phyloP scores from a whole-genome alignment of 768 basidiomycete species.

The Coprinopsis sp. region DNA sequence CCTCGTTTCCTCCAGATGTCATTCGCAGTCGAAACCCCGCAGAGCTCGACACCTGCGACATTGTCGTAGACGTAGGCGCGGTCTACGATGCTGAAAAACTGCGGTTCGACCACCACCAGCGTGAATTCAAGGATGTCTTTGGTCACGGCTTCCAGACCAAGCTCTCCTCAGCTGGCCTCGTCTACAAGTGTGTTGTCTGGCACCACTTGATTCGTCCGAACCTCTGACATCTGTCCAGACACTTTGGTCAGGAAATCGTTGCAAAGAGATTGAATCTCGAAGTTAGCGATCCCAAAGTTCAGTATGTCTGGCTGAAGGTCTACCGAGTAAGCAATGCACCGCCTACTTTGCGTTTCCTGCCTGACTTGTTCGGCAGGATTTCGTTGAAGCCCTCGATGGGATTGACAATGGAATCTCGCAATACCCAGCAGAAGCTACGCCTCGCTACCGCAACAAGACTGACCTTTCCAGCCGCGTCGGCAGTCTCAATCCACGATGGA shows the following conservation, averaged over 20 bases:
- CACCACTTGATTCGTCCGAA: not conserved
- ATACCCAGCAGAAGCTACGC: conserved; percentile 60
- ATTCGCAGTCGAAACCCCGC: conserved; percentile 72
- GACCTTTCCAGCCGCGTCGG: conserved; percentile 84
- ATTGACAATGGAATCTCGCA: conserved; percentile 94
- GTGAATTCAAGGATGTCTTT: conserved; percentile 87
- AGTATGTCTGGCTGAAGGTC: conserved; percentile 79
- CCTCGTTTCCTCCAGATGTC: conserved; percentile 40
- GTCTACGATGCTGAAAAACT: conserved; percentile 76
- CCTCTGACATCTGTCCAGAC: conserved; percentile 40
- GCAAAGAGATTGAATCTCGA: conserved; percentile 50
- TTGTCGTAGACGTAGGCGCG: conserved; percentile 95
- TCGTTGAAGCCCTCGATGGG: conserved; percentile 91
- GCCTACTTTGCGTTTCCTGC: conserved; percentile 3
- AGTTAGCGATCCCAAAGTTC: conserved; percentile 57
- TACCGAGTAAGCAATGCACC: conserved; percentile 56
- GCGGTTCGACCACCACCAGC: conserved; percentile 94
- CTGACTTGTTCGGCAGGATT: conserved; percentile 48
- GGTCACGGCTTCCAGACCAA: conserved; percentile 87
- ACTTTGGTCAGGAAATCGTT: conserved; percentile 87
- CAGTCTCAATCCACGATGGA: conserved; percentile 89
- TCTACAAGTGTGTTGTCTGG: conserved; percentile 76
- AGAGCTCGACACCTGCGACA: conserved; percentile 74
- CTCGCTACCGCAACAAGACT: conserved; percentile 72
- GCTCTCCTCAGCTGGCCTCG: conserved; percentile 85